Base-by-base conservation (phyloP, 202 grass and related monocot genomes). In the Alloteropsis angusta region DNA sequence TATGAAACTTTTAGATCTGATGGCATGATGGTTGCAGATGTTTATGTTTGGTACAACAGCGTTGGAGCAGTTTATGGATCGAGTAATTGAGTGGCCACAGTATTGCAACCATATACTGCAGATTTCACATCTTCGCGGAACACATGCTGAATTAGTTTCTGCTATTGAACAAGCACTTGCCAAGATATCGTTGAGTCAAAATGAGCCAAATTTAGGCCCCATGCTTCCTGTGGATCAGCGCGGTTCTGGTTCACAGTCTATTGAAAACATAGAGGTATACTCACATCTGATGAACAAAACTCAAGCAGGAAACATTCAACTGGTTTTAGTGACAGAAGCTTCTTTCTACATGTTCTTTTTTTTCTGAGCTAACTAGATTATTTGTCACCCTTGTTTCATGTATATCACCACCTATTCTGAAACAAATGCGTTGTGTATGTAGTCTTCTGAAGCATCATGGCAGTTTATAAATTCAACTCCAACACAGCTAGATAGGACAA, bases 61-160 rank as follows among this genome's bases (percentile, higher is more conserved):
- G 1, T 82, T 97, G 71, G 94, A 94, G 77, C 89, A 97, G 47
- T 97, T 97, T 77, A 92, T 88, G 87, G 95, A 94, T 84, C 91
- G 95, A 66, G 48, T 97, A 67, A 88, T 92, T 68, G 91, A 94
- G 66, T 94, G 89, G 91, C 95, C 95, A 55, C 91, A 92, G 47
- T 97, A 97, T 75, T 97, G 95, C 81, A 97, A 97, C 74, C 95
- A 94, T 74, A 92, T 97, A 90, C 79, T 97, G 56, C 95, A 97
- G 84, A 97, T 97, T 80, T 92, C 95, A 76, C 95, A 97, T 97
- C 87, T 97, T 76, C 95, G 95, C 55, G 89, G 87, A 70, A 83
- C 91, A 84, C 95, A 94, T 80, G 60, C 81, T 39, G 94, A 92
- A 23, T 83, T 97, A 88, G 89, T 97, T 86, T 79, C 85, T 68